Evolutionary conservation across 176 grass and related monocot species (phyloP).

Genomic region (Thinopyrum elongatum): DNA sequence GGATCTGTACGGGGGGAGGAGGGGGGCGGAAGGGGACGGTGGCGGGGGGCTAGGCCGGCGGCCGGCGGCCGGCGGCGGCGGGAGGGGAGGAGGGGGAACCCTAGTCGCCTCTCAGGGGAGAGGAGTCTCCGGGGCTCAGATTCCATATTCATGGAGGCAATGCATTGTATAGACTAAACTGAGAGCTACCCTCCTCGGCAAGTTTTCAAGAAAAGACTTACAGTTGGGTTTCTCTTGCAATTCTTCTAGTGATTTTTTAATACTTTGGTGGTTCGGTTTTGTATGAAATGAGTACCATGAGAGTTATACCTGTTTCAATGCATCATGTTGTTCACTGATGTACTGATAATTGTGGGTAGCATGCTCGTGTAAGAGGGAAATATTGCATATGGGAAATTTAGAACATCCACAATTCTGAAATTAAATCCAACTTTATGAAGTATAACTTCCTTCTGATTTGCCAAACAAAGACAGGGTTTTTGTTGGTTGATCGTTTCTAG

Average conservation of each 20-base stretch:
- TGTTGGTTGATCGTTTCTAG: neutral
- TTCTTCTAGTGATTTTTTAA: neutral
- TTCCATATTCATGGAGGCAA: neutral
- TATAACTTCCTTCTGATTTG: neutral
- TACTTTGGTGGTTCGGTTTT: neutral
- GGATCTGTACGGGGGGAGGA: no score
- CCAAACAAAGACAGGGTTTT: neutral
- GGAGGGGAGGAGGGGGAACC: no score
- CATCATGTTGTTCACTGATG: neutral
- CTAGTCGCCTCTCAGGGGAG: no score
- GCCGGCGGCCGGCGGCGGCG: no score
- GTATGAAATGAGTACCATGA: neutral
- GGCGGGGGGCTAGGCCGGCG: no score
- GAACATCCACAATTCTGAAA: neutral
- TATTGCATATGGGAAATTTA: neutral
- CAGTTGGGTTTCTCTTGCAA: neutral
- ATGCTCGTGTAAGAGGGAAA: neutral
- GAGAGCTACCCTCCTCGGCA: neutral
- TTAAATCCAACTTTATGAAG: neutral
- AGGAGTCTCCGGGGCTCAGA: no score
- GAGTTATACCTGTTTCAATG: neutral
- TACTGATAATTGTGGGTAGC: neutral
- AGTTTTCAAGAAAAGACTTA: neutral
- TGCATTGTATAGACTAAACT: constrained; percentile 5
- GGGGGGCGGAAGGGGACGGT: no score